Conservation (phyloP, 2,329 filamentous ascomycete species). For the Torrubiellomyces zombiae region DNA sequence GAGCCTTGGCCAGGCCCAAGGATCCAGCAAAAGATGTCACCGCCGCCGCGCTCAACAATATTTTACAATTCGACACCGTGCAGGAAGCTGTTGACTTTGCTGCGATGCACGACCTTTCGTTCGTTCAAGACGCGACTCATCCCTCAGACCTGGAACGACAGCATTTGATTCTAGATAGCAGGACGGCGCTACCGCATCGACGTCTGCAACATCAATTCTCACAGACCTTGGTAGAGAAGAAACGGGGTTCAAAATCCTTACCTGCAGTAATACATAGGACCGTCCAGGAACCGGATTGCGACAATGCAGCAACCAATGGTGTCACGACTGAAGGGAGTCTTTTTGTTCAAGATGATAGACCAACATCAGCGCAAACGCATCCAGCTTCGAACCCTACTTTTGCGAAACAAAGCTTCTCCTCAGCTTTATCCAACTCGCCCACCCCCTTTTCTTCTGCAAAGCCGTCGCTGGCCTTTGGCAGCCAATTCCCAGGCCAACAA, state of each 20-base stretch:
- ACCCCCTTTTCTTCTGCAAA: too few relatives aligned
- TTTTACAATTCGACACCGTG: slow-evolving; percentile 51
- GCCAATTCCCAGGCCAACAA: too few relatives aligned
- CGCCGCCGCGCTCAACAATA: slow-evolving; percentile 34
- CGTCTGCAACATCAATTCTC: slow-evolving; percentile 40
- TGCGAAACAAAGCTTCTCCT: too few relatives aligned
- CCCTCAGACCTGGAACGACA: slow-evolving; percentile 18
- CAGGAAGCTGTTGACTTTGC: slow-evolving; percentile 50
- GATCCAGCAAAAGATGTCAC: slow-evolving; percentile 44
- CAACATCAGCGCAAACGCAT: too few relatives aligned
- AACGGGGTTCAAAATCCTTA: slow-evolving; percentile 34
- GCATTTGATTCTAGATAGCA: slow-evolving; percentile 28
- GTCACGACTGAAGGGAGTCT: slow-evolving; percentile 11
- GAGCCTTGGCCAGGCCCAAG: slow-evolving; percentile 37
- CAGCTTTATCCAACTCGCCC: too few relatives aligned
- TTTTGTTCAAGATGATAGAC: slow-evolving; percentile 10
- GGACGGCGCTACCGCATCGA: slow-evolving; percentile 26
- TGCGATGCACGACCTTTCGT: slow-evolving; percentile 37
- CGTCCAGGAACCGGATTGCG: slow-evolving; percentile 21
- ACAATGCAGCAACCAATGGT: slow-evolving; percentile 5
- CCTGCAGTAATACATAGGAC: slow-evolving; percentile 39
- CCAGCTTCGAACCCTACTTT: too few relatives aligned
- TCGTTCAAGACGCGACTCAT: slow-evolving; percentile 20
- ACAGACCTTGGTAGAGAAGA: slow-evolving; percentile 38
- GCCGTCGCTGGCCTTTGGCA: too few relatives aligned